A percentile compares a stretch with the other conserved stretches of the same genome.
Evolutionary conservation across 192 early-diverging fungal genomes (phyloP).

Genomic region (Dimargaris xerosporica): DNA sequence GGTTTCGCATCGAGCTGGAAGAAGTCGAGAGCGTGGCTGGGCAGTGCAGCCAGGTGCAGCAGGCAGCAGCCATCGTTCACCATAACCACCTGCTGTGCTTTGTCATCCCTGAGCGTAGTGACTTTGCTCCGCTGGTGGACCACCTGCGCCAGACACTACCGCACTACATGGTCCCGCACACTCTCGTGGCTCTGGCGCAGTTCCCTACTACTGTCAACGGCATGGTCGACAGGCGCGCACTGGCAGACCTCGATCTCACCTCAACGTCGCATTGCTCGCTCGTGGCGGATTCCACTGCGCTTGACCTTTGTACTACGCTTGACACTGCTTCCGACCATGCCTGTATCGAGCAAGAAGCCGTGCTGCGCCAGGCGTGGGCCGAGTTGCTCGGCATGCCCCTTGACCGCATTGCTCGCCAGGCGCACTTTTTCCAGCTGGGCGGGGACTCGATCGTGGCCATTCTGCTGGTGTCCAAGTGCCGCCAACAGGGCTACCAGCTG

Average conservation of each 20-base stretch:
- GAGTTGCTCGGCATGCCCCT: neutral
- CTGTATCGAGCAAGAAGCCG: neutral
- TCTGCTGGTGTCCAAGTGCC: conserved; percentile 1
- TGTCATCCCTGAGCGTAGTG: neutral
- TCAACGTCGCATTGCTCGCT: neutral
- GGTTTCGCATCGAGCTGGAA: conserved; percentile 20
- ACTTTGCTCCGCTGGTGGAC: neutral
- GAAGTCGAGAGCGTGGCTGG: conserved; percentile 18
- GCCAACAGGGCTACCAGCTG: neutral
- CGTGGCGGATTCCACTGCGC: neutral
- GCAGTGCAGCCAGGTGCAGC: conserved; percentile 12
- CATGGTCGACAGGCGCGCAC: conserved; percentile 4
- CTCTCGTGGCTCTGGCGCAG: neutral
- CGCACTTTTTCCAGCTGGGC: conserved; percentile 9
- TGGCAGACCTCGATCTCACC: neutral
- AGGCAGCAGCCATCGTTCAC: conserved; percentile 16
- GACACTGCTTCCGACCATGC: neutral
- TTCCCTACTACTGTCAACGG: conserved; percentile 1
- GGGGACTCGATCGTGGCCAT: conserved; percentile 10
- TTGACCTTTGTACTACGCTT: neutral
- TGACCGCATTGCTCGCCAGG: neutral
- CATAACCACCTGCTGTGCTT: conserved; percentile 4
- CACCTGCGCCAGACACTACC: neutral
- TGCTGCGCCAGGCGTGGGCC: neutral
- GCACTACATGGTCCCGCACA: neutral